These are phyloP conservation scores for Xylaria scruposa DNA, from an alignment of 495 filamentous ascomycete species.

Conservation along the genomic window DNA sequence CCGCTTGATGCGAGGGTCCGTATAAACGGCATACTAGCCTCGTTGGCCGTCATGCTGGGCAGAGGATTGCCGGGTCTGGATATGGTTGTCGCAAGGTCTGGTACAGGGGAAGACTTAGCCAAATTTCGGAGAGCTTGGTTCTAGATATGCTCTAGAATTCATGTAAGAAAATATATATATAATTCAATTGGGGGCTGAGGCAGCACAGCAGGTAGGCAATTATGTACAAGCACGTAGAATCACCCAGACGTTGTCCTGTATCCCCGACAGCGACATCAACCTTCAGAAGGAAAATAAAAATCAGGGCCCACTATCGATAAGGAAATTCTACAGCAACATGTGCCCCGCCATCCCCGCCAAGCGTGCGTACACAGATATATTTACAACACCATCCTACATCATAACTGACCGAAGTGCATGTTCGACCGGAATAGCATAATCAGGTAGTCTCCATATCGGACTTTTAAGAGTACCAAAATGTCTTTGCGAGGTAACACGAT, in stretches of 20 bases:
- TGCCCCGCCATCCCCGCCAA: conserved; percentile 16
- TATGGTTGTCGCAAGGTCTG: conserved; percentile 8
- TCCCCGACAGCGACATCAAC: conserved; percentile 4
- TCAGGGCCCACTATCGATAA: conserved; percentile 29
- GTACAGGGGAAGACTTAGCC: neutral
- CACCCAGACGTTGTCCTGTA: neutral
- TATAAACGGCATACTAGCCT: conserved; percentile 57
- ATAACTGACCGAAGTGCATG: neutral
- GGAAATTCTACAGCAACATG: neutral
- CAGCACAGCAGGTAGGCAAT: neutral
- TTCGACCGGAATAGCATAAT: neutral
- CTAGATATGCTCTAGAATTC: neutral
- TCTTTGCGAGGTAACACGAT: neutral
- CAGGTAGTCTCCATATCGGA: neutral
- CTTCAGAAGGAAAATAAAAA: conserved; percentile 28
- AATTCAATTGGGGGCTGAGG: conserved; percentile 2
- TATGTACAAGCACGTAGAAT: neutral
- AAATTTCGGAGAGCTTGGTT: neutral
- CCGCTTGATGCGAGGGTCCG: conserved; percentile 60
- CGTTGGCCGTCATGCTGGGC: conserved; percentile 50
- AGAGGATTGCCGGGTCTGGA: neutral
- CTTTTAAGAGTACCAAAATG: neutral
- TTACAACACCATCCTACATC: neutral
- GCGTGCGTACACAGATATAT: neutral
- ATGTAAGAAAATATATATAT: neutral